Percentiles rank a stretch among this genome's conserved stretches.
phyloP scores from a whole-genome alignment of 1,139 yeast genomes.

The Debaryomyces nepalensis region DNA sequence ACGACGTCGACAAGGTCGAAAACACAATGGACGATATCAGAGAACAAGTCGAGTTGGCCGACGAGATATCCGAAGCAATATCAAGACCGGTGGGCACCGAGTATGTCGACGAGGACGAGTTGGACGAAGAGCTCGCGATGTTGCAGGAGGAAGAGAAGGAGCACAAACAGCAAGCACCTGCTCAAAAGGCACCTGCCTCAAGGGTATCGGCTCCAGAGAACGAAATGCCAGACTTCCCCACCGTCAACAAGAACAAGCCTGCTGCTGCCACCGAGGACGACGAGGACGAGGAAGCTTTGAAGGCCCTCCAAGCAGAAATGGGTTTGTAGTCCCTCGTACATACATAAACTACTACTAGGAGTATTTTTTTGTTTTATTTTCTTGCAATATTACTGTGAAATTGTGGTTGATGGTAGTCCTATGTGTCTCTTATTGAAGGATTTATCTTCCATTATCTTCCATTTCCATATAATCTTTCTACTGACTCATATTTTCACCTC shows the following conservation, averaged over 20 bases:
- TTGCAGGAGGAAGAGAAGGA: conserved; percentile 80
- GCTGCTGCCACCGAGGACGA: conserved; percentile 63
- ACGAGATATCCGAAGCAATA: conserved; percentile 94
- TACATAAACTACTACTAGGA: conserved; percentile 1
- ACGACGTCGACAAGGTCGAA: conserved; percentile 95
- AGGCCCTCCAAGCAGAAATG: conserved; percentile 93
- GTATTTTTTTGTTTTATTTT: conserved; percentile 5
- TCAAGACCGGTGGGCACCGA: conserved; percentile 89
- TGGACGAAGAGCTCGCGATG: conserved; percentile 88
- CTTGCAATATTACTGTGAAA: conserved; percentile 2
- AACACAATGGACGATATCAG: conserved; percentile 98
- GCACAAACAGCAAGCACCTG: conserved; percentile 28
- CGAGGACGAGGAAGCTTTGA: conserved; percentile 90
- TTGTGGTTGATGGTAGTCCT: conserved; percentile 1
- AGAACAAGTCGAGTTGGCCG: conserved; percentile 94
- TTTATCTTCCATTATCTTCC: neutral
- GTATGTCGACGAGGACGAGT: conserved; percentile 77
- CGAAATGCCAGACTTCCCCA: conserved; percentile 55
- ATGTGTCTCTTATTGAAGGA: neutral
- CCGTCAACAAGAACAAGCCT: conserved; percentile 43
- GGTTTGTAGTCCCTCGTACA: conserved; percentile 55
- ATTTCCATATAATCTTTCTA: neutral
- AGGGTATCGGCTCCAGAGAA: conserved; percentile 21
- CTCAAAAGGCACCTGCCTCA: conserved; percentile 22
- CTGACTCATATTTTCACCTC: neutral